Evolutionary conservation across 2,329 filamentous ascomycete genomes (phyloP).

Genomic region (Exutisphaerella laricina): DNA sequence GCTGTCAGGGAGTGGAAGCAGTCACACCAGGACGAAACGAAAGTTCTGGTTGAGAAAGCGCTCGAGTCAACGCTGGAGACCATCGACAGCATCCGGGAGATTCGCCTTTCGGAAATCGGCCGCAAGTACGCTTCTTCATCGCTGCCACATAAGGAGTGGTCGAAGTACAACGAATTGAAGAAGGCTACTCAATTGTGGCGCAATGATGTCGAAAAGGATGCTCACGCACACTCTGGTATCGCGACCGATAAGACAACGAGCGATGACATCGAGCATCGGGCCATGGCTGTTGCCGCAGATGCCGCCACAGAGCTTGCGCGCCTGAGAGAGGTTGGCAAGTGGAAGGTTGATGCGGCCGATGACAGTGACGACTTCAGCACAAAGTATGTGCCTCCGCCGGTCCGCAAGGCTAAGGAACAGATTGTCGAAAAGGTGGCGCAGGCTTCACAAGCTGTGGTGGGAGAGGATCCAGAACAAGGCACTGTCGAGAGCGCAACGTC

Average conservation of each 20-base stretch:
- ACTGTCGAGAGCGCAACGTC: slow-evolving; percentile 35
- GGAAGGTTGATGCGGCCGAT: slow-evolving; percentile 75
- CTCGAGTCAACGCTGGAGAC: slow-evolving; percentile 78
- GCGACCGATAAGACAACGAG: slow-evolving; percentile 61
- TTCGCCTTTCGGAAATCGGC: slow-evolving; percentile 84
- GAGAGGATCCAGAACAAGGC: slow-evolving; percentile 28
- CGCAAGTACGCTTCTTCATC: slow-evolving; percentile 95
- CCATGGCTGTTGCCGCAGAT: slow-evolving; percentile 71
- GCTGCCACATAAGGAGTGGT: slow-evolving; percentile 95
- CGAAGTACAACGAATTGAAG: slow-evolving; percentile 85
- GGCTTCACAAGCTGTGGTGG: slow-evolving; percentile 34
- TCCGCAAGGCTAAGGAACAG: slow-evolving; percentile 41
- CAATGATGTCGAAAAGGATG: slow-evolving; percentile 69
- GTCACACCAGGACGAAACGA: slow-evolving; percentile 63
- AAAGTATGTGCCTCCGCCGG: slow-evolving; percentile 56
- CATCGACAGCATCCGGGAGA: slow-evolving; percentile 72
- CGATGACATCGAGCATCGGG: slow-evolving; percentile 66
- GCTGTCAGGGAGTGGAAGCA: slow-evolving; percentile 71
- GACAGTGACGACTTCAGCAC: slow-evolving; percentile 71
- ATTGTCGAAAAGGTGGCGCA: slow-evolving; percentile 29
- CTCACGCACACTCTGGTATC: slow-evolving; percentile 64
- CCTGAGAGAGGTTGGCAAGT: slow-evolving; percentile 76
- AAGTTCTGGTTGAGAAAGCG: slow-evolving; percentile 62
- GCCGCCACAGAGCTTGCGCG: slow-evolving; percentile 74
- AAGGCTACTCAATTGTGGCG: slow-evolving; percentile 79